phyloP scores from a whole-genome alignment of 768 basidiomycete species.

The Suillus ampliporus region DNA sequence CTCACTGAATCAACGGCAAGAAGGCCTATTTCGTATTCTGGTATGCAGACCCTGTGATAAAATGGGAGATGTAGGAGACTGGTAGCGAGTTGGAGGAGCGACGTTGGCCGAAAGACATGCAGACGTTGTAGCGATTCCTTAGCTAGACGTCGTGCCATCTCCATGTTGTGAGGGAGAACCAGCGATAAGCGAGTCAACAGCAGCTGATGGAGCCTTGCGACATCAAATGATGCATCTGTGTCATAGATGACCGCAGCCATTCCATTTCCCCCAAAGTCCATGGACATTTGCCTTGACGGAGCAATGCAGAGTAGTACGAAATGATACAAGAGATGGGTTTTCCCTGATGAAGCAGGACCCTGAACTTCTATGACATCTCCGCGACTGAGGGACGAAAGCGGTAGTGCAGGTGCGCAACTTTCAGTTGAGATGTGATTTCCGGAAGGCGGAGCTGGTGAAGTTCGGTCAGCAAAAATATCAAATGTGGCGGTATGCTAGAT shows the following conservation, averaged over 20 bases:
- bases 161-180: slow-evolving; percentile 29
- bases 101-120: slow-evolving; percentile 72
- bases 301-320: slow-evolving; percentile 64
- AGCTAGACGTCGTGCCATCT: slow-evolving; percentile 34
- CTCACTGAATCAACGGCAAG: slow-evolving; percentile 79
- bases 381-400: slow-evolving; percentile 40
- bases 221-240: slow-evolving; percentile 68
- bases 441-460: slow-evolving; percentile 33
- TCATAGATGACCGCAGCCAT: slow-evolving; percentile 74
- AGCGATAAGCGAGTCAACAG: slow-evolving; percentile 52
- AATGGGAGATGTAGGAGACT: slow-evolving; percentile 63
- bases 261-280: slow-evolving; percentile 59
- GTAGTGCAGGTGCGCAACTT: slow-evolving; percentile 29
- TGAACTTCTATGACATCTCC: slow-evolving; percentile 81
- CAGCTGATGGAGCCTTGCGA: slow-evolving; percentile 57
- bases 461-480: slow-evolving; percentile 7
- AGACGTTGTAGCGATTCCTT: slow-evolving; percentile 54
- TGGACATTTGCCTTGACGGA: slow-evolving; percentile 40
- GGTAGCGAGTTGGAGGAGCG: slow-evolving; percentile 70
- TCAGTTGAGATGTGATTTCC: slow-evolving; percentile 37
- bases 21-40: slow-evolving; percentile 62
- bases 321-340: slow-evolving; percentile 78
- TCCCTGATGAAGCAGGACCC: slow-evolving; percentile 75
- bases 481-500: slow-evolving; percentile 10
- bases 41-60: slow-evolving; percentile 55